Conservation (phyloP, 179 eudicot species). For the Corrigiola litoralis region DNA sequence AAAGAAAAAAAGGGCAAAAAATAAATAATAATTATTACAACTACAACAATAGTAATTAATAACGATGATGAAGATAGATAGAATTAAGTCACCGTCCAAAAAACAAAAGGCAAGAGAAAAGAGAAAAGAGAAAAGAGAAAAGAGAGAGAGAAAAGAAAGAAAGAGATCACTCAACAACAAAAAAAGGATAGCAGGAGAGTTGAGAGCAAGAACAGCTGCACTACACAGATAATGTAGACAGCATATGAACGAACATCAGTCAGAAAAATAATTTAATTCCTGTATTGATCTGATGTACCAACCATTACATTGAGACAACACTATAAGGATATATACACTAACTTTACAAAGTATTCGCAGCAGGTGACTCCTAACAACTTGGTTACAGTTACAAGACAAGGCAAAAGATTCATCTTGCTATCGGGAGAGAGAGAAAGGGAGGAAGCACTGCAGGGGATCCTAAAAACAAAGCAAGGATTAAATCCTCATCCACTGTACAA, state of each 20-base stretch:
- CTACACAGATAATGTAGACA: background rate
- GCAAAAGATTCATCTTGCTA: slow-evolving; percentile 30
- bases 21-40: no score
- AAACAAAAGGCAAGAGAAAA: no score
- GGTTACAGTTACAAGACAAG: slow-evolving; percentile 45
- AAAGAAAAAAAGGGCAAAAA: no score
- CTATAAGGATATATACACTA: slow-evolving; percentile 51
- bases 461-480: slow-evolving; percentile 32
- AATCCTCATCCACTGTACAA: slow-evolving; percentile 66
- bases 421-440: slow-evolving; percentile 9
- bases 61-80: no score
- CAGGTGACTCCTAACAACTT: slow-evolving; percentile 37
- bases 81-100: no score
- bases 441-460: slow-evolving; percentile 28
- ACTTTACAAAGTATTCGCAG: slow-evolving; percentile 50
- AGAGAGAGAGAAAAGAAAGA: no score
- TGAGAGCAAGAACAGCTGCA: no score
- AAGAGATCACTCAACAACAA: no score
- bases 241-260: slow-evolving; percentile 1
- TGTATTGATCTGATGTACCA: slow-evolving; percentile 43
- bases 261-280: slow-evolving; percentile 27
- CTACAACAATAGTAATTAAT: no score
- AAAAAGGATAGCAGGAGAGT: no score
- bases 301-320: slow-evolving; percentile 28
- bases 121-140: no score